These are phyloP conservation scores for Colletotrichum simmondsii DNA, from an alignment of 2,329 filamentous ascomycete species.

Conservation along the genomic window DNA sequence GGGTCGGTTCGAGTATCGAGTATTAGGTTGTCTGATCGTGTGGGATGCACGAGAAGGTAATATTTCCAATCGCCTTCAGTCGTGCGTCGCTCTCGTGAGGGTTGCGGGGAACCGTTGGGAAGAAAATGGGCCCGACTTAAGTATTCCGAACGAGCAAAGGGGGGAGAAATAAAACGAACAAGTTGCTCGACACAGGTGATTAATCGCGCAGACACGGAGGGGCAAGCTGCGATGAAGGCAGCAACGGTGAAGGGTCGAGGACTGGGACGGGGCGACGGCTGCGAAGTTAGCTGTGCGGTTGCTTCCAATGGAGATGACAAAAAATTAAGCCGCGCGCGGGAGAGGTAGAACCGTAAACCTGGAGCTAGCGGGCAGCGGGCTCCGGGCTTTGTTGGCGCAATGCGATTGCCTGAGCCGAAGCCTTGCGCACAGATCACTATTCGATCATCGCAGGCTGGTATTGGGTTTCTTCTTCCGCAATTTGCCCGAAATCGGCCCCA, in stretches of 20 bases:
- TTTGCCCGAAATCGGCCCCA: constrained; percentile 30
- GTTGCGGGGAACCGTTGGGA: constrained; percentile 13
- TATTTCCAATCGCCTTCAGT: background rate
- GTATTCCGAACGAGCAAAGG: background rate
- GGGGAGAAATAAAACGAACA: background rate
- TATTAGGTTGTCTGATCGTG: constrained; percentile 5
- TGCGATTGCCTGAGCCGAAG: constrained; percentile 30
- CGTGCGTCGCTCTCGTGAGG: constrained; percentile 11
- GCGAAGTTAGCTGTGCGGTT: constrained; percentile 23
- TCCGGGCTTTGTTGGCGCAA: constrained; percentile 33
- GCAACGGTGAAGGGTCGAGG: constrained; percentile 17
- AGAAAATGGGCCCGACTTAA: constrained; percentile 5
- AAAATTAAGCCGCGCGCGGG: constrained; percentile 33
- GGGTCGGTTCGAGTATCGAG: constrained; percentile 11
- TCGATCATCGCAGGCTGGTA: background rate
- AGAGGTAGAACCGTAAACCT: constrained; percentile 28
- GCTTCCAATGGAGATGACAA: constrained; percentile 28
- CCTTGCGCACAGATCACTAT: constrained; percentile 18
- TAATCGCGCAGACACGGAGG: background rate
- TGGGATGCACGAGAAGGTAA: constrained; percentile 17
- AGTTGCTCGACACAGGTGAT: constrained; percentile 3
- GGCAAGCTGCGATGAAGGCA: constrained; percentile 3
- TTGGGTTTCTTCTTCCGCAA: constrained; percentile 16
- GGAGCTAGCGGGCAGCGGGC: constrained; percentile 29
- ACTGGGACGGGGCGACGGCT: constrained; percentile 12